These are phyloP conservation scores for Tilletia setariae DNA, from an alignment of 1,284 basidiomycete species.

Conservation along the genomic window DNA sequence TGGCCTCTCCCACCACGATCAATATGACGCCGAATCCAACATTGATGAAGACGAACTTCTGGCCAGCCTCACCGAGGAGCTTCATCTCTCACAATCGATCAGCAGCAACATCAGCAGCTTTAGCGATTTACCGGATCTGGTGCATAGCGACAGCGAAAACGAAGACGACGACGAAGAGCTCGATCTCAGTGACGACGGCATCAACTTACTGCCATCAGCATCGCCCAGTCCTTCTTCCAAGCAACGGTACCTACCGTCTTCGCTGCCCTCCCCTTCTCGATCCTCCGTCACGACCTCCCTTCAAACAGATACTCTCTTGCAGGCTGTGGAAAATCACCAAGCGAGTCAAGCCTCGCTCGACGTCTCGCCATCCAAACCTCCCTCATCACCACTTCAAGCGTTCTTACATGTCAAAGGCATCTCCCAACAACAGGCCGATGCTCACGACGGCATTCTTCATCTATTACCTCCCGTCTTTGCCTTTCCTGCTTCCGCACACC, in stretches of 20 bases:
- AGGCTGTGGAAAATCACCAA: too few relatives aligned
- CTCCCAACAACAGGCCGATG: too few relatives aligned
- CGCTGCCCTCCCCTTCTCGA: too few relatives aligned
- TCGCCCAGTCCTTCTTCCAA: too few relatives aligned
- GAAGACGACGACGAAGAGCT: conserved; percentile 4
- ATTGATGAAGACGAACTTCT: conserved; percentile 4
- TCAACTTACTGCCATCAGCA: too few relatives aligned
- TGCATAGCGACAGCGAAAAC: background rate
- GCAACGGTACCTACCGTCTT: too few relatives aligned
- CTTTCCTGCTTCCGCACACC: background rate
- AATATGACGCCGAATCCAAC: background rate
- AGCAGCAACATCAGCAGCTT: background rate
- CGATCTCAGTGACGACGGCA: background rate
- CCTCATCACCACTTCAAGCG: too few relatives aligned
- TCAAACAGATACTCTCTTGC: too few relatives aligned
- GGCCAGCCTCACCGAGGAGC: background rate
- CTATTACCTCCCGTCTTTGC: background rate
- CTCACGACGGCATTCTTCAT: background rate
- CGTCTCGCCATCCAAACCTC: too few relatives aligned
- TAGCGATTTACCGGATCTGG: background rate
- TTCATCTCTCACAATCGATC: background rate
- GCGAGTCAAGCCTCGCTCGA: too few relatives aligned
- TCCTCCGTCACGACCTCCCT: too few relatives aligned
- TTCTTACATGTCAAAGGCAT: background rate
- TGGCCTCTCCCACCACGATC: background rate